These are phyloP conservation scores for Arabis hirsuta DNA, from an alignment of 345 rosid genomes.

Conservation along the genomic window DNA sequence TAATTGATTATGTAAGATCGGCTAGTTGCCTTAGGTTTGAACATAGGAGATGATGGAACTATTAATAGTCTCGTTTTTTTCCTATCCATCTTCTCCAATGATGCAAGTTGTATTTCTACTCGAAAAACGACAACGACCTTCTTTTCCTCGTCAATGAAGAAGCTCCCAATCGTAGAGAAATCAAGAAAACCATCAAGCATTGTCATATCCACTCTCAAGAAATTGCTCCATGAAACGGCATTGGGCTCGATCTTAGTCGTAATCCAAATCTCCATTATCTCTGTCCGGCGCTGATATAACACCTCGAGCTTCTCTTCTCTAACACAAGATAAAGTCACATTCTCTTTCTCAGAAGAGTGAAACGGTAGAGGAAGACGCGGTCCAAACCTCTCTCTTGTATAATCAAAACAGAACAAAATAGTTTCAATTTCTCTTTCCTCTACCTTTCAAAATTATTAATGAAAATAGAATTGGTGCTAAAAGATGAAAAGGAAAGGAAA, in stretches of 20 bases:
- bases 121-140: not conserved
- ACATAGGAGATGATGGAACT: too few relatives aligned
- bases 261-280: not conserved
- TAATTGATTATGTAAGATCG: too few relatives aligned
- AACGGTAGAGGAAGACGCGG: constrained; percentile 2
- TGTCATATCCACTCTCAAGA: not conserved
- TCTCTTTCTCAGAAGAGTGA: not conserved
- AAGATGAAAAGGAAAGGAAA: too few relatives aligned
- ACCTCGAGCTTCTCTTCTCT: constrained; percentile 2
- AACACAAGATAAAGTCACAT: not conserved
- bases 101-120: not conserved
- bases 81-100: not conserved
- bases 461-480: too few relatives aligned
- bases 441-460: too few relatives aligned
- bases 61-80: too few relatives aligned
- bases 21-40: too few relatives aligned
- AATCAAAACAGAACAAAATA: constrained; percentile 20
- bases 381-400: constrained; percentile 6
- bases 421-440: too few relatives aligned
- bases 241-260: not conserved
- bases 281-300: not conserved
- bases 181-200: not conserved
- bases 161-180: not conserved
- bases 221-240: not conserved
- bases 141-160: constrained; percentile 10